These are phyloP conservation scores for Lepidopterella palustris DNA, from an alignment of 495 filamentous ascomycete species.

Conservation along the genomic window DNA sequence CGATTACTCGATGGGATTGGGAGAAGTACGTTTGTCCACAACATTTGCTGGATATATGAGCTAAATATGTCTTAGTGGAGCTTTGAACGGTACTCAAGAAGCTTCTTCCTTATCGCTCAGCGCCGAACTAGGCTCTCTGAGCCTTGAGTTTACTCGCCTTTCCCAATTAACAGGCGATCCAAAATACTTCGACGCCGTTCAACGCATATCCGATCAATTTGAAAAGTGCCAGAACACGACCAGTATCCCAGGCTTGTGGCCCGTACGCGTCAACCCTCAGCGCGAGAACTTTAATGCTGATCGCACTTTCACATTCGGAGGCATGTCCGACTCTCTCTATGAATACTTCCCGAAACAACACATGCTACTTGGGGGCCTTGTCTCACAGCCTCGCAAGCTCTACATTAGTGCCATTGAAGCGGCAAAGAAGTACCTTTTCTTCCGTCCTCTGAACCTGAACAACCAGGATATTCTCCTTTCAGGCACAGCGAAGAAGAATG, in stretches of 20 bases:
- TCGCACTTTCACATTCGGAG: slow-evolving; percentile 35
- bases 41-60: slow-evolving; percentile 42
- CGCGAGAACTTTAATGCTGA: slow-evolving; percentile 39
- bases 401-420: slow-evolving; percentile 38
- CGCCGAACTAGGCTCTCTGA: slow-evolving; percentile 37
- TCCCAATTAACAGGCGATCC: slow-evolving; percentile 36
- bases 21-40: slow-evolving; percentile 20
- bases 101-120: slow-evolving; percentile 41
- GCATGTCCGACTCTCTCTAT: slow-evolving; percentile 37
- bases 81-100: slow-evolving; percentile 36
- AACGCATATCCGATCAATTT: slow-evolving; percentile 29
- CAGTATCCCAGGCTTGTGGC: slow-evolving; percentile 37
- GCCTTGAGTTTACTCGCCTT: slow-evolving; percentile 37
- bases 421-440: slow-evolving; percentile 39
- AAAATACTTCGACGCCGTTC: slow-evolving; percentile 36
- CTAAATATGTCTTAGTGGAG: slow-evolving; percentile 34
- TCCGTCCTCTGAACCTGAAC: slow-evolving; percentile 42
- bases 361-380: slow-evolving; percentile 34
- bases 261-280: slow-evolving; percentile 34
- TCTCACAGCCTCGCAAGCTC: slow-evolving; percentile 40
- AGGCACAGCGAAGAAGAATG: slow-evolving; percentile 31
- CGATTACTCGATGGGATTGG: slow-evolving; percentile 49
- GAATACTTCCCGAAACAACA: slow-evolving; percentile 38
- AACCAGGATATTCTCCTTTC: slow-evolving; percentile 38
- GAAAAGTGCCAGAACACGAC: slow-evolving; percentile 34